These are phyloP conservation scores for Cyclocybe aegerita DNA, from an alignment of 768 basidiomycete species.

Conservation along the genomic window DNA sequence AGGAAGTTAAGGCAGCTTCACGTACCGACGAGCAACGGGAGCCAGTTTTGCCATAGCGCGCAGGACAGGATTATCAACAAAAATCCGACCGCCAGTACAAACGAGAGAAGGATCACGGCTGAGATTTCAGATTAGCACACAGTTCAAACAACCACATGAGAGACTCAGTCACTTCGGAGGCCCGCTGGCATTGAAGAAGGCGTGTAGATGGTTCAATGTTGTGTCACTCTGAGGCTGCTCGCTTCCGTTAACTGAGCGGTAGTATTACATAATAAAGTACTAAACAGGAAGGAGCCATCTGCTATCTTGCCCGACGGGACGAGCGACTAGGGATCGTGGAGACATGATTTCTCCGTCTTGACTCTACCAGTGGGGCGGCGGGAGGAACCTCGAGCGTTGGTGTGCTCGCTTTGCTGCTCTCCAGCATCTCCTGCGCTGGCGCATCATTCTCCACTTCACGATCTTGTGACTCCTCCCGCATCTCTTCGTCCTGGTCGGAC, in stretches of 20 bases:
- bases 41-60: slow-evolving; percentile 95
- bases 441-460: slow-evolving; percentile 2
- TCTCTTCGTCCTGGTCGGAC: slow-evolving; percentile 19
- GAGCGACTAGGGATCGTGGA: slow-evolving; percentile 29
- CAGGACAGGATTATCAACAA: slow-evolving; percentile 96
- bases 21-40: slow-evolving; percentile 94
- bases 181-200: slow-evolving; percentile 56
- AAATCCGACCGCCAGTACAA: slow-evolving; percentile 98
- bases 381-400: slow-evolving; percentile 15
- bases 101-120: slow-evolving; percentile 97
- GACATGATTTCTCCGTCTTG: slow-evolving; percentile 39
- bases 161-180: slow-evolving; percentile 52
- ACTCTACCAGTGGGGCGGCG: slow-evolving; percentile 38
- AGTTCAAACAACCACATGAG: too few relatives aligned
- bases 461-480: not conserved
- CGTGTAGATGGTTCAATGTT: slow-evolving; percentile 2
- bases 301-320: slow-evolving; percentile 28
- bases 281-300: not conserved
- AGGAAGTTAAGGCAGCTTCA: slow-evolving; percentile 9
- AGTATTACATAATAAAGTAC: slow-evolving; percentile 11
- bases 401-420: slow-evolving; percentile 23
- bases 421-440: slow-evolving; percentile 1
- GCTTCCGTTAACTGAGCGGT: not conserved
- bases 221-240: not conserved
- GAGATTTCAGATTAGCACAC: not conserved